Conservation (phyloP, 495 filamentous ascomycete genomes). For the Penicillium ucsense region DNA sequence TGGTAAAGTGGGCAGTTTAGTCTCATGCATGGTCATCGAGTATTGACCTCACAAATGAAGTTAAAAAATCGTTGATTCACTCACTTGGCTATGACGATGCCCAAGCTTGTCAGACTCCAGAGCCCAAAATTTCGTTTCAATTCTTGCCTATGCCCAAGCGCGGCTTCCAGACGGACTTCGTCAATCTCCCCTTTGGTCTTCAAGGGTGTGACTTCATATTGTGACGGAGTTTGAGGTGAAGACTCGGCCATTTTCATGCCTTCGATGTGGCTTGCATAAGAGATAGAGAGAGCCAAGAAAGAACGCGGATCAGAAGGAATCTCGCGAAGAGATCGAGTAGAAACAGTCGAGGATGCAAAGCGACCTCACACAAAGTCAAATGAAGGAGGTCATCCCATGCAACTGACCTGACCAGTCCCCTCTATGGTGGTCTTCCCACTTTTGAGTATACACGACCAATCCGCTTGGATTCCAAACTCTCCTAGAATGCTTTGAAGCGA, state of each 20-base stretch:
- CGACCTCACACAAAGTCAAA: conserved; percentile 1
- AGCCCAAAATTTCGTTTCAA: conserved; percentile 32
- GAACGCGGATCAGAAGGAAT: background rate
- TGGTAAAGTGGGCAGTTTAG: conserved; percentile 3
- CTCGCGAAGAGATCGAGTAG: background rate
- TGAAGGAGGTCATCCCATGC: background rate
- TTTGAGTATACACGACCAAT: conserved; percentile 4
- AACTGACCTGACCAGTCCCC: conserved; percentile 5
- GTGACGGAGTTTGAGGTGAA: conserved; percentile 1
- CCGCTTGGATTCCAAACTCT: background rate
- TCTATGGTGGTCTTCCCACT: background rate
- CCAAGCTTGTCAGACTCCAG: conserved; percentile 35
- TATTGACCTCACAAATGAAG: no score
- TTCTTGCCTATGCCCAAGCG: conserved; percentile 37
- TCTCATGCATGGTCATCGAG: background rate
- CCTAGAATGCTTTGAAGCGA: conserved; percentile 17
- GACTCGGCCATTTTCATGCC: conserved; percentile 6
- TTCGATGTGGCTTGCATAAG: background rate
- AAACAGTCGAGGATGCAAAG: background rate
- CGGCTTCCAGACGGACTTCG: conserved; percentile 30
- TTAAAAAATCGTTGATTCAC: conserved; percentile 1
- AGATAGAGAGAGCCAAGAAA: background rate
- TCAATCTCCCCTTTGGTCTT: conserved; percentile 21
- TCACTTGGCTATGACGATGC: conserved; percentile 39
- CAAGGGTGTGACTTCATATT: conserved; percentile 4